phyloP scores from a whole-genome alignment of 352 stramenopile species.

The Peronosclerospora sorghi region DNA sequence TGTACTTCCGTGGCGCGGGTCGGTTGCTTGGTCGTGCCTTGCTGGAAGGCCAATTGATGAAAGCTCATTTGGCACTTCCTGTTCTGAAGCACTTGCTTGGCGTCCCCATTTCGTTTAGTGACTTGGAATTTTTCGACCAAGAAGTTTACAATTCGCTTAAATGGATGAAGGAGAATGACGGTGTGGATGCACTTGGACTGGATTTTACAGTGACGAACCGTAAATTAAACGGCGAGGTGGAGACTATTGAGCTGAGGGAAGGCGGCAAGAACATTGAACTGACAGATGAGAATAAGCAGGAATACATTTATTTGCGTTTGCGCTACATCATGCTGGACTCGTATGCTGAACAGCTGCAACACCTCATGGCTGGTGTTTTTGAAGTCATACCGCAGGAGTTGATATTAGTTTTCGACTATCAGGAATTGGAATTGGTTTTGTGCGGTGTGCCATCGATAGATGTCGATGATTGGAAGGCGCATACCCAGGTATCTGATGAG shows the following conservation, averaged over 20 bases:
- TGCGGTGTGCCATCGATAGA: constrained; percentile 76
- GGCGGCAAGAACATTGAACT: constrained; percentile 74
- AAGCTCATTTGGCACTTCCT: constrained; percentile 70
- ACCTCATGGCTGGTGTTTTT: constrained; percentile 90
- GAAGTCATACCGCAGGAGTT: constrained; percentile 91
- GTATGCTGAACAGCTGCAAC: constrained; percentile 89
- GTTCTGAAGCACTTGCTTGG: constrained; percentile 80
- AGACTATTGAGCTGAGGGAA: constrained; percentile 77
- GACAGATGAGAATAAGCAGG: constrained; percentile 96
- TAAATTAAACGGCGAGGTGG: constrained; percentile 61
- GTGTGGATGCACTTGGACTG: constrained; percentile 59
- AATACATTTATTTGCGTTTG: constrained; percentile 93
- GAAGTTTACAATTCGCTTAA: constrained; percentile 77
- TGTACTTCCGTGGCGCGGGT: constrained; percentile 95
- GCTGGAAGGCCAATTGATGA: constrained; percentile 90
- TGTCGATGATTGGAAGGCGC: constrained; percentile 70
- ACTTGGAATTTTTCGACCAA: constrained; percentile 84
- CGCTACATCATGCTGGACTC: constrained; percentile 94
- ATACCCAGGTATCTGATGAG: constrained; percentile 85
- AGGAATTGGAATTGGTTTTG: constrained; percentile 74
- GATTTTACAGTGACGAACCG: constrained; percentile 79
- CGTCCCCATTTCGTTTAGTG: constrained; percentile 79
- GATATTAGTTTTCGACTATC: constrained; percentile 76
- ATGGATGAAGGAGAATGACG: constrained; percentile 80
- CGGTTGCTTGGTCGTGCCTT: constrained; percentile 93